phyloP scores from a whole-genome alignment of 2,329 filamentous ascomycete genomes.

The Fusarium marasasianum region DNA sequence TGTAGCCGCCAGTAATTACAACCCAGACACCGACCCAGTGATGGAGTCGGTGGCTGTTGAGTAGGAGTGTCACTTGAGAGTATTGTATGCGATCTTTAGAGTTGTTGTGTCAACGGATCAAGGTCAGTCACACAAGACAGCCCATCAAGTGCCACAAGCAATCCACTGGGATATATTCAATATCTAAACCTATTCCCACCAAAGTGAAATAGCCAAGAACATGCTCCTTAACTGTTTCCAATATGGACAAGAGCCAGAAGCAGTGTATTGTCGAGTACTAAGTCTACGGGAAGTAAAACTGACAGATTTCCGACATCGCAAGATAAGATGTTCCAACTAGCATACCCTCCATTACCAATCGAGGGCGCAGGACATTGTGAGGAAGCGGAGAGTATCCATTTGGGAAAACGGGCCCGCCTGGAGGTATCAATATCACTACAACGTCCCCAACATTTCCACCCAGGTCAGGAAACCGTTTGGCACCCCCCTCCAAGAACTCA shows the following conservation, averaged over 20 bases:
- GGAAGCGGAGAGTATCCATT: not conserved
- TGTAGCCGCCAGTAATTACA: fast-evolving
- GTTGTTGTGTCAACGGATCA: not conserved
- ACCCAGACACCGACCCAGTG: too few species aligned
- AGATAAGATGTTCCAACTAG: not conserved
- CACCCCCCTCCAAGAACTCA: not conserved
- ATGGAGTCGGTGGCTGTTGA: fast-evolving
- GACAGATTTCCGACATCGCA: not conserved
- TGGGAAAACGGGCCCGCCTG: not conserved
- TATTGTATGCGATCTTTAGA: not conserved
- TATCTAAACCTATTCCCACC: too few species aligned
- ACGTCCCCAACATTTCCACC: not conserved
- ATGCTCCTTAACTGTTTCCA: too few species aligned
- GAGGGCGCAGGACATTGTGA: not conserved
- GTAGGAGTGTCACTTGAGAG: not conserved
- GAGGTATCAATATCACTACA: not conserved
- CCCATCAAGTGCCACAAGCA: not conserved
- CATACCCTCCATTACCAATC: not conserved
- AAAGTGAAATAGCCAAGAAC: too few species aligned
- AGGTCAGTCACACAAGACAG: not conserved
- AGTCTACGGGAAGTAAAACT: not conserved
- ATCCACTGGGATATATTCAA: not conserved
- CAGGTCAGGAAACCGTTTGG: not conserved
- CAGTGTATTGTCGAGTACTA: not conserved
- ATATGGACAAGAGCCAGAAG: fast-evolving